Conservation (phyloP, 768 basidiomycete species). For the Xerocomellus amylosporus region DNA sequence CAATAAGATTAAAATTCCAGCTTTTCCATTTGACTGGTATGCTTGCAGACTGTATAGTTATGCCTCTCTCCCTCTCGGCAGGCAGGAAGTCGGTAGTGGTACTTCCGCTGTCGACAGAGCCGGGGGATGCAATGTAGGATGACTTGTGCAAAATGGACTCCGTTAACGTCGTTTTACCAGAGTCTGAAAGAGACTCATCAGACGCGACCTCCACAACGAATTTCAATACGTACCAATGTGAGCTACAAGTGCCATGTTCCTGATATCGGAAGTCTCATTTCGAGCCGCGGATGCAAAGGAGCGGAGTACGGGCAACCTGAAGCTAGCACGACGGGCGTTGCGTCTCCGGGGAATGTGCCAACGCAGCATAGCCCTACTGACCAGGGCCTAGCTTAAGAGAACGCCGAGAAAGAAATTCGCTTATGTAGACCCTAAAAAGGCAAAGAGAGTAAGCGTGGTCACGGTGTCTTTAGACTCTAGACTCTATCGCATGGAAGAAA, state of each 20-base stretch:
- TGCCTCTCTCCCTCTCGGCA: constrained; percentile 85
- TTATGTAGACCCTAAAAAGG: constrained; percentile 12
- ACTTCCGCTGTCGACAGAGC: constrained; percentile 86
- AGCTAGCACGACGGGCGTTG: constrained; percentile 1
- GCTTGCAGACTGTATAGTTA: constrained; percentile 90
- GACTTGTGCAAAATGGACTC: constrained; percentile 83
- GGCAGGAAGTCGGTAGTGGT: constrained; percentile 90
- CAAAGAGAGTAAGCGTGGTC: too few relatives aligned
- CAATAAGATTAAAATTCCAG: constrained; percentile 84
- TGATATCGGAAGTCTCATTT: constrained; percentile 41
- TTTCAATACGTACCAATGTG: constrained; percentile 63
- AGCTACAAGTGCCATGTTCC: constrained; percentile 87
- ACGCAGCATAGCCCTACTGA: constrained; percentile 20
- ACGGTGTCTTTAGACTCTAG: too few relatives aligned
- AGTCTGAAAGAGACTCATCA: constrained; percentile 51
- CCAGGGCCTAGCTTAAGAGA: background rate
- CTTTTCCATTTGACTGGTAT: constrained; percentile 84
- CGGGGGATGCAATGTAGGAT: constrained; percentile 66
- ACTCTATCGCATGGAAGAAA: constrained; percentile 19
- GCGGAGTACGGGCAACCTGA: constrained; percentile 8
- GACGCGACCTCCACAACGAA: background rate
- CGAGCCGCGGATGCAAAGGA: constrained; percentile 22
- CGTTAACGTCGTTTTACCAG: constrained; percentile 86
- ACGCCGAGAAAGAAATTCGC: too few relatives aligned
- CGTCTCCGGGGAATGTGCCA: constrained; percentile 10